Conservation (phyloP, 1,284 basidiomycete genomes). For the Trichosporon sp. region DNA sequence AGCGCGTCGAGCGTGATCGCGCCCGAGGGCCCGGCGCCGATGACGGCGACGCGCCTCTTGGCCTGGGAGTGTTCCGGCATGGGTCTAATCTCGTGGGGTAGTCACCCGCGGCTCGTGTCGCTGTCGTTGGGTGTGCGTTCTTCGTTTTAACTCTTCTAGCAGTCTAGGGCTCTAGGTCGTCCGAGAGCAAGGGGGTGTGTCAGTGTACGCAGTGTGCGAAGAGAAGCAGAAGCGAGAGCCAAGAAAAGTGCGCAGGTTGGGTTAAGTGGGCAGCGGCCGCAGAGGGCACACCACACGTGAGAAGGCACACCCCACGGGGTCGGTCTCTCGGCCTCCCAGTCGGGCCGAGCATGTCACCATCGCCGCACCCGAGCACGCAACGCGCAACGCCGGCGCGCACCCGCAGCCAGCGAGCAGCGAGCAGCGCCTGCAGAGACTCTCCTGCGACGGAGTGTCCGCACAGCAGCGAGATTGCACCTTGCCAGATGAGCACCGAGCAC, state of each 20-base stretch:
- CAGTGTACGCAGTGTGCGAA: too few species aligned
- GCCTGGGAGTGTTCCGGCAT: background rate
- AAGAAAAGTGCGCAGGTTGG: background rate
- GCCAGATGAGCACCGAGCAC: too few species aligned
- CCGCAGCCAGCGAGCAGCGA: too few species aligned
- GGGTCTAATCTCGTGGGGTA: background rate
- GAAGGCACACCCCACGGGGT: background rate
- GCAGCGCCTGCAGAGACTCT: too few species aligned
- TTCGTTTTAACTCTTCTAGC: too few species aligned
- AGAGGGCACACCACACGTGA: background rate
- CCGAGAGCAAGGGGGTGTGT: too few species aligned
- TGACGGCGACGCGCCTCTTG: constrained; percentile 31
- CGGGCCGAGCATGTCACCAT: background rate
- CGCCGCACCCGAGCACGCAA: background rate
- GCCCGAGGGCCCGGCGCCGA: constrained; percentile 34
- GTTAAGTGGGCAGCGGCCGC: background rate
- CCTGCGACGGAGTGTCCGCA: too few species aligned
- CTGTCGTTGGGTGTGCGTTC: background rate
- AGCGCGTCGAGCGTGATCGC: constrained; percentile 36
- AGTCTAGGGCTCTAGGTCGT: too few species aligned
- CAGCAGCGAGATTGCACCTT: too few species aligned
- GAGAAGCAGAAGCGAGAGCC: too few species aligned
- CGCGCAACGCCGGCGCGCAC: too few species aligned
- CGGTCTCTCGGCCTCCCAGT: background rate
- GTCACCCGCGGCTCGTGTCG: background rate